Evolutionary conservation across 495 filamentous ascomycete species (phyloP).

Genomic region (Aspergillus saccharolyticus): DNA sequence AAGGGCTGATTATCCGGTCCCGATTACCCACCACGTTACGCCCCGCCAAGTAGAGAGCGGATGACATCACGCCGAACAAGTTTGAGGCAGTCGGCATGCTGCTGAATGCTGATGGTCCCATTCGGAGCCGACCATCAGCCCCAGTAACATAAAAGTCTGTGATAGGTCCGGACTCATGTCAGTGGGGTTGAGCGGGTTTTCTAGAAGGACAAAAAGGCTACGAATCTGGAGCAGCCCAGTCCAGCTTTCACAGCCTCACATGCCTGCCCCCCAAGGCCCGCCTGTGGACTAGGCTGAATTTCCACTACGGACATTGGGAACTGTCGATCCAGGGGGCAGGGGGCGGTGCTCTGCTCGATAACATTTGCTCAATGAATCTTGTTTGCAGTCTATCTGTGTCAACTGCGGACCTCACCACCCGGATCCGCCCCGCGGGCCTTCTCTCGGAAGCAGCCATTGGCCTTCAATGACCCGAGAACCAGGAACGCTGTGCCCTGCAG

Average conservation of each 20-base stretch:
- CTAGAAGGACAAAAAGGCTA: conserved; percentile 3
- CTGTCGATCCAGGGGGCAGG: conserved; percentile 2
- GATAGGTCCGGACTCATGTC: conserved; percentile 1
- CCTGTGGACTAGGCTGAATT: neutral
- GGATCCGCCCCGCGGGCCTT: neutral
- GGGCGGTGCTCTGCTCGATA: no score
- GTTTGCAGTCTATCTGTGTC: neutral
- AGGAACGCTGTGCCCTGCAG: neutral
- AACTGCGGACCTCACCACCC: neutral
- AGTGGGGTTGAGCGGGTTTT: conserved; percentile 10
- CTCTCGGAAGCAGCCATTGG: neutral
- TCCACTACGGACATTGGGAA: neutral
- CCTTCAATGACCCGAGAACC: neutral
- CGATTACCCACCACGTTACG: neutral
- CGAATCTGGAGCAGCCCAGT: neutral
- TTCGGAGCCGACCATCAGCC: neutral
- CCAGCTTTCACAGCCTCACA: neutral
- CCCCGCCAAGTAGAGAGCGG: conserved; percentile 6
- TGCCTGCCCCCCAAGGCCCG: neutral
- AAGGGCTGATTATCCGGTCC: neutral
- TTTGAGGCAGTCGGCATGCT: conserved; percentile 7
- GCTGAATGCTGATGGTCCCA: conserved; percentile 3
- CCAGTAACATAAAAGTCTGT: conserved; percentile 9
- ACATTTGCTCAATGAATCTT: neutral
- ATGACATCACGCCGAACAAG: conserved; percentile 12